These are phyloP conservation scores for Halteria grandinella DNA, from an alignment of 73 alveolate species.

Conservation along the genomic window DNA sequence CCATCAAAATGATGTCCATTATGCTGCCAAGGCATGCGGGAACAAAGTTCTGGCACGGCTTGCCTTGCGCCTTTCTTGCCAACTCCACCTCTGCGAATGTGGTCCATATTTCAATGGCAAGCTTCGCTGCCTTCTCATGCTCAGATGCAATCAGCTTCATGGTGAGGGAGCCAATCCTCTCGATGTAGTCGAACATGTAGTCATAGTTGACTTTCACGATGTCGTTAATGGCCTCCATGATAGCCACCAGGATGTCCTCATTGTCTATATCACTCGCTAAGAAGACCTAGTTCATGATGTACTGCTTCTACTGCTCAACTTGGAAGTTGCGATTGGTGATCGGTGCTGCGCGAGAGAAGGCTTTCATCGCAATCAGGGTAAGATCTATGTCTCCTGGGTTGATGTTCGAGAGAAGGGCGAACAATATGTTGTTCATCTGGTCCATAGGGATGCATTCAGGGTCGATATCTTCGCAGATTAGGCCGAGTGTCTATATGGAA, in stretches of 20 bases:
- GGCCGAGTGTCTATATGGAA: conserved; percentile 3
- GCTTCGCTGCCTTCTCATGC: background rate
- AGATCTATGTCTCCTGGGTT: background rate
- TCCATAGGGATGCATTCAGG: background rate
- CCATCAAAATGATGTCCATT: background rate
- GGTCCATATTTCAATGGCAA: conserved; percentile 45
- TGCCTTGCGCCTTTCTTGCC: background rate
- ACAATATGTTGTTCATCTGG: background rate
- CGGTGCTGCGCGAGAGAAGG: conserved; percentile 36
- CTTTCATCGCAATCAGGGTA: conserved; percentile 6
- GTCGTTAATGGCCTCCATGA: conserved; percentile 16
- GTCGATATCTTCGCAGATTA: conserved; percentile 25
- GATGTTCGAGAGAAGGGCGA: conserved; percentile 11
- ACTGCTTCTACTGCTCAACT: conserved; percentile 1
- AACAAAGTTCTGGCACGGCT: background rate
- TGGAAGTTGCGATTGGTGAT: background rate
- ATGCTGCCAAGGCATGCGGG: background rate
- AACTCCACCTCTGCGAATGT: conserved; percentile 26
- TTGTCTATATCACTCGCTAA: background rate
- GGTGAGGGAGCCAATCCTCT: conserved; percentile 14
- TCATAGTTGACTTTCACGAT: conserved; percentile 26
- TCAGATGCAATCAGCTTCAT: background rate
- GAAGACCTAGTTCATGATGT: conserved; percentile 24
- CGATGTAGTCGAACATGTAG: conserved; percentile 15
- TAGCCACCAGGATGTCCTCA: conserved; percentile 11